These are phyloP conservation scores for Myrica gale DNA, from an alignment of 306 rosid genomes.

Conservation along the genomic window DNA sequence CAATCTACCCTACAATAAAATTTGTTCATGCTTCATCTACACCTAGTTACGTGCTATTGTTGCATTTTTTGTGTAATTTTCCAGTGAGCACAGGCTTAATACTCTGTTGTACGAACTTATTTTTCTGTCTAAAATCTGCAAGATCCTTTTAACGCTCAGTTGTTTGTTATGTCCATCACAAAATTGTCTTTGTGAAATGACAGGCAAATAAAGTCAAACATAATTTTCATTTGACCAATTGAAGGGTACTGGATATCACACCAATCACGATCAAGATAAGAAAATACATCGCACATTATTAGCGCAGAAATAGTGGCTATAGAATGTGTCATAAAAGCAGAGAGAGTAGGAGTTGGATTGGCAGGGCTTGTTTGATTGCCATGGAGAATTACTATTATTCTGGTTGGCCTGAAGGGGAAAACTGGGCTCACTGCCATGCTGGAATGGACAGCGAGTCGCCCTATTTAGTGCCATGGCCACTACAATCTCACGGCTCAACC, in stretches of 20 bases:
- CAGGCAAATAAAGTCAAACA: slow-evolving; percentile 56
- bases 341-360: slow-evolving; percentile 23
- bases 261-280: slow-evolving; percentile 61
- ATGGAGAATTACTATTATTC: slow-evolving; percentile 61
- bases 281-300: slow-evolving; percentile 46
- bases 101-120: neutral
- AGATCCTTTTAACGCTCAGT: slow-evolving; percentile 24
- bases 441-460: slow-evolving; percentile 38
- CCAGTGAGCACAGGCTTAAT: slow-evolving; percentile 24
- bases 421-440: slow-evolving; percentile 28
- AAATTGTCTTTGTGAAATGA: slow-evolving; percentile 44
- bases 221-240: slow-evolving; percentile 57
- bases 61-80: slow-evolving; percentile 18
- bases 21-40: neutral
- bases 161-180: slow-evolving; percentile 34
- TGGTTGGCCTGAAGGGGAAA: slow-evolving; percentile 37
- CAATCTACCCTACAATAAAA: neutral
- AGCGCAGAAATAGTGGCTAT: slow-evolving; percentile 49
- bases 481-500: slow-evolving; percentile 37
- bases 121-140: slow-evolving; percentile 5
- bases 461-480: slow-evolving; percentile 41
- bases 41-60: neutral
- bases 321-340: slow-evolving; percentile 39
- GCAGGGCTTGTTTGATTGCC: slow-evolving; percentile 26
- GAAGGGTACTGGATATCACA: slow-evolving; percentile 45